Evolutionary conservation across 2,329 filamentous ascomycete species (phyloP).

Genomic region (Cucurbitaria berberidis): DNA sequence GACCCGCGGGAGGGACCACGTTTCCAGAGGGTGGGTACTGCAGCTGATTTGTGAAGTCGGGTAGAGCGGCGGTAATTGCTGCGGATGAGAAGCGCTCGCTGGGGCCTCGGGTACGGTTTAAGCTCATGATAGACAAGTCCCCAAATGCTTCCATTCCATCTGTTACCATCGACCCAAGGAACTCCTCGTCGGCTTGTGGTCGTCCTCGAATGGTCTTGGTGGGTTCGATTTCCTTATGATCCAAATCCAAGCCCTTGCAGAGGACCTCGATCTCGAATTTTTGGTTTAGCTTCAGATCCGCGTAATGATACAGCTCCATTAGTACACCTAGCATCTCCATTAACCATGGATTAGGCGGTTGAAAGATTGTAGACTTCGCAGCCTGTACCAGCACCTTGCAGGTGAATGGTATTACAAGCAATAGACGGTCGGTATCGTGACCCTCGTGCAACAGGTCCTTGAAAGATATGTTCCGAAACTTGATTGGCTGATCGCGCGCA

Average conservation of each 20-base stretch:
- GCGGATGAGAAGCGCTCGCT: slow-evolving; percentile 77
- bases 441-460: slow-evolving; percentile 94
- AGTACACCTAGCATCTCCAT: slow-evolving; percentile 94
- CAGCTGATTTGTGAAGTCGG: slow-evolving; percentile 80
- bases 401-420: slow-evolving; percentile 94
- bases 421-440: slow-evolving; percentile 86
- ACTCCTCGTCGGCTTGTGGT: slow-evolving; percentile 66
- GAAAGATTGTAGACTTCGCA: slow-evolving; percentile 83
- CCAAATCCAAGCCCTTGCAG: slow-evolving; percentile 89
- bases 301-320: slow-evolving; percentile 91
- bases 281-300: slow-evolving; percentile 91
- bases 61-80: slow-evolving; percentile 78
- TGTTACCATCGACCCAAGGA: slow-evolving; percentile 59
- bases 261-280: slow-evolving; percentile 99
- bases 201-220: slow-evolving; percentile 85
- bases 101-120: slow-evolving; percentile 72
- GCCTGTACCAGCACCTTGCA: slow-evolving; percentile 94
- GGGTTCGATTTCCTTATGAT: slow-evolving; percentile 89
- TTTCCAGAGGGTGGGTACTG: slow-evolving; percentile 72
- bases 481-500: slow-evolving; percentile 92
- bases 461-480: slow-evolving; percentile 96
- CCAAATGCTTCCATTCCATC: slow-evolving; percentile 83
- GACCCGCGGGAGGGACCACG: slow-evolving; percentile 72
- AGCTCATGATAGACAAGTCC: slow-evolving; percentile 65
- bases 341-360: slow-evolving; percentile 93